Evolutionary conservation across 2,329 filamentous ascomycete genomes (phyloP), one percentile per base, ranked within the genome.

Genomic region (Cercospora zeina): DNA sequence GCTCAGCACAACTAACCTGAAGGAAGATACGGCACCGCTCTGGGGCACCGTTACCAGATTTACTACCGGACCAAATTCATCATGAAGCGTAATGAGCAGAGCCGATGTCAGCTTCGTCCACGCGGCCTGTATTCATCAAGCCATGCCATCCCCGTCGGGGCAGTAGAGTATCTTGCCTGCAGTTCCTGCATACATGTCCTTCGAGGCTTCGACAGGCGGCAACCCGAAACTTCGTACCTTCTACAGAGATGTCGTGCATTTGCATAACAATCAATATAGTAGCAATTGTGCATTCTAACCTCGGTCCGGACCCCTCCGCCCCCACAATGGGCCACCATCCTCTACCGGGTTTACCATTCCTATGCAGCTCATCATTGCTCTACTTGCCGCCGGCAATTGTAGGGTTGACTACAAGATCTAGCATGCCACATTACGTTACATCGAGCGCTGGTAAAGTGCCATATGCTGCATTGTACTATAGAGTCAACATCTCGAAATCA

Each of bases 271-370:
- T 19, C 42, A 49, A n/a, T n/a, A n/a, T n/a, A n/a, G n/a, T 27
- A 49, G 13, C 21, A 27, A 49, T 49, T 27, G 21, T 49, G 42
- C 42, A 34, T 10, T 21, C 49, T 33, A 53, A 53, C 49, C 49
- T 53, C 49, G 49, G 49, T 21, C 33, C 27, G 30, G 7, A 31
- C 30, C 13, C 30, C 30, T 49, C 21, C 13, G 42, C 42, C 42
- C 42, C 42, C 42, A 14, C 42, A 49, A 24, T n/a, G 49, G 27
- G 31, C 27, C 49, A 53, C 27, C 34, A 11, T 14, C 27, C n/a
- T 53, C 49, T 53, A 34, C 49, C 49, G 49, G 30, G 21, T 53
- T 53, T 53, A 53, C 49, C 30, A 53, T 53, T 34, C 31, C 49
- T 53, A 34, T 53, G 49, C n/a, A 34, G 49, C 49, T 33, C 27